A percentile compares a stretch with the other conserved stretches of the same genome.
Conservation (phyloP, 176 grass and related monocot genomes). For the Triticum aestivum region DNA sequence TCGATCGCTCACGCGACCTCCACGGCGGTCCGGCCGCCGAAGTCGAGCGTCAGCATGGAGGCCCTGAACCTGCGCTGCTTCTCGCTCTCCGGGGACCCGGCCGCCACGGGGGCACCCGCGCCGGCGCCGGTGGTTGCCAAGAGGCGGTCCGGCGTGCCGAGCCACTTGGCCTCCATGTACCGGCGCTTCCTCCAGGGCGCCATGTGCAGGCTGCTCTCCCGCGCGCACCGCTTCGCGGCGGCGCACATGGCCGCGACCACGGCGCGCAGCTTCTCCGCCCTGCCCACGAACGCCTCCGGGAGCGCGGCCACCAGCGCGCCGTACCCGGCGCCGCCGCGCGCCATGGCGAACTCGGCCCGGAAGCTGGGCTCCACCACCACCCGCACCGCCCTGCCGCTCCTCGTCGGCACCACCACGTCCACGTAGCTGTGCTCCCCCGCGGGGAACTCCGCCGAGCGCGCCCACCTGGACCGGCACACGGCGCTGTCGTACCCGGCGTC, state of each 20-base stretch:
- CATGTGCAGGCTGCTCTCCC: conserved; percentile 83
- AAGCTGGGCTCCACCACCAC: conserved; percentile 62
- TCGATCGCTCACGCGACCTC: conserved; percentile 21
- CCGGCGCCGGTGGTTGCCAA: neutral
- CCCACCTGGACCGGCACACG: conserved; percentile 62
- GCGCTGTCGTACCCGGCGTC: conserved; percentile 64
- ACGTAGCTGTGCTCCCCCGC: conserved; percentile 67
- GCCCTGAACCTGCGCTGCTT: conserved; percentile 43
- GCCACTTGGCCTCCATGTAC: conserved; percentile 85
- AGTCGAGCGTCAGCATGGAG: conserved; percentile 73
- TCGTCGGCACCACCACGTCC: conserved; percentile 54
- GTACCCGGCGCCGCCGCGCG: conserved; percentile 51
- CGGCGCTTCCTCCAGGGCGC: conserved; percentile 72
- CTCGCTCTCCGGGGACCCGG: conserved; percentile 13
- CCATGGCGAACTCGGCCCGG: conserved; percentile 71
- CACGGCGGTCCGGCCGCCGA: conserved; percentile 42
- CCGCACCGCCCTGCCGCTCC: conserved; percentile 44
- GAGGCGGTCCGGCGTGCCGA: conserved; percentile 48
- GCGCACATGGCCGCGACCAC: conserved; percentile 58
- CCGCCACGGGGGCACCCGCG: neutral
- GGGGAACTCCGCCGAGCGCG: conserved; percentile 42
- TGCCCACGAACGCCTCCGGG: conserved; percentile 67
- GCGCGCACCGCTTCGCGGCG: conserved; percentile 72
- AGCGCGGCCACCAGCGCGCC: conserved; percentile 49
- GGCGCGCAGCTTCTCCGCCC: conserved; percentile 49